A percentile compares a stretch with the other conserved stretches of the same genome.
Conservation (phyloP, 2,329 filamentous ascomycete genomes). For the Aspergillus fumigatiaffinis region DNA sequence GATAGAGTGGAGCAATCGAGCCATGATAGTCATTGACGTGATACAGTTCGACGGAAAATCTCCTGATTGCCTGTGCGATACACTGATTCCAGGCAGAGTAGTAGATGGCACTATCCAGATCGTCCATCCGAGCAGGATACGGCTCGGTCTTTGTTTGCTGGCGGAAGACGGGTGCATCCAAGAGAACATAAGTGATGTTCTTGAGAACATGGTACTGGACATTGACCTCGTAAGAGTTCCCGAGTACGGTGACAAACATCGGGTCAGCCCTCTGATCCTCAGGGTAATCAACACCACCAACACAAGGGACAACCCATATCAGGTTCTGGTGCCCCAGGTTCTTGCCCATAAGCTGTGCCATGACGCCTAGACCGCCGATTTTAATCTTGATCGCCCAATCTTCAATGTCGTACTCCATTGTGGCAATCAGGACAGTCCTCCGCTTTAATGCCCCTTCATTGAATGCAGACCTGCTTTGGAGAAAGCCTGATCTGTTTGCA, state of each 20-base stretch:
- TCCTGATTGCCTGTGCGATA: conserved; percentile 59
- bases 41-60: conserved; percentile 62
- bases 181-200: conserved; percentile 65
- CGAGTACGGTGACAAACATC: conserved; percentile 61
- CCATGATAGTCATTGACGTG: conserved; percentile 66
- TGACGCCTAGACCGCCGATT: conserved; percentile 66
- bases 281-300: conserved; percentile 63
- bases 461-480: conserved; percentile 35
- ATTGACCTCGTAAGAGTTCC: conserved; percentile 56
- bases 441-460: conserved; percentile 30
- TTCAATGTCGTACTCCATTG: conserved; percentile 69
- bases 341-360: conserved; percentile 67
- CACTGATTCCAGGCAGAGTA: conserved; percentile 70
- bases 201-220: conserved; percentile 61
- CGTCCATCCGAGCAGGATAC: conserved; percentile 66
- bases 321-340: conserved; percentile 62
- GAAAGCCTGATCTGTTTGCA: conserved; percentile 33
- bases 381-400: conserved; percentile 70
- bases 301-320: conserved; percentile 62
- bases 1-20: conserved; percentile 60
- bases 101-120: conserved; percentile 64
- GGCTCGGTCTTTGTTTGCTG: conserved; percentile 60
- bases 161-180: conserved; percentile 64
- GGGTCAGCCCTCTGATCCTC: conserved; percentile 55
- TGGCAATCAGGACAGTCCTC: conserved; percentile 63